Percentiles rank a stretch among this genome's conserved stretches.
phyloP scores from a whole-genome alignment of 371 early-diverging fungal genomes.

The Amoeboaphelidium protococcarum region DNA sequence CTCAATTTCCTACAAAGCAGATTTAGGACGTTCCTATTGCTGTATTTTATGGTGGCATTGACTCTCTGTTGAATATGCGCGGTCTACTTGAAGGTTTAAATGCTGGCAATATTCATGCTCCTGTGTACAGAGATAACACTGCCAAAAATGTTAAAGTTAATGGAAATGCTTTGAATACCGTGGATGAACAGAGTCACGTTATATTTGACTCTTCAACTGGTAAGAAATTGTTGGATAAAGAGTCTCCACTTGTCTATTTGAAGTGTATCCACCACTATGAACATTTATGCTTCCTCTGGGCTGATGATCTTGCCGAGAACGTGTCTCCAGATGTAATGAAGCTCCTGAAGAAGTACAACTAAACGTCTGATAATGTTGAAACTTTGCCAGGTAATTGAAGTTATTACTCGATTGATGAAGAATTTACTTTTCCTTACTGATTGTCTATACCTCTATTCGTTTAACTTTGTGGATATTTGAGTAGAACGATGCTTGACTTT shows the following conservation, averaged over 20 bases:
- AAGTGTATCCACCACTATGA: conserved; percentile 8
- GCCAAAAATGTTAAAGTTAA: neutral
- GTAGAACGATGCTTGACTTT: too few species aligned
- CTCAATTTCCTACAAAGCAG: conserved; percentile 42
- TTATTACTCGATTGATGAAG: too few species aligned
- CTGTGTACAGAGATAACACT: conserved; percentile 11
- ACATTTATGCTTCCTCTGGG: conserved; percentile 20
- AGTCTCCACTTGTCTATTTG: neutral
- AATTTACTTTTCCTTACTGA: too few species aligned
- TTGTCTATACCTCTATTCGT: too few species aligned
- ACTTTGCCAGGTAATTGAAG: too few species aligned
- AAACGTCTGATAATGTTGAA: too few species aligned
- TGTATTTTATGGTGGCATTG: conserved; percentile 65
- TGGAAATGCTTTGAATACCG: neutral
- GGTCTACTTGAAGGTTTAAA: conserved; percentile 8
- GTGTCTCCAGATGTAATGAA: conserved; percentile 16
- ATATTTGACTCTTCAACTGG: conserved; percentile 1
- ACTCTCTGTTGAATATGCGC: conserved; percentile 48
- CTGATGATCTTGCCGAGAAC: conserved; percentile 10
- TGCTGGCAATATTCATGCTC: conserved; percentile 10
- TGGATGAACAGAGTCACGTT: conserved; percentile 5
- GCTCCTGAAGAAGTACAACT: conserved; percentile 11
- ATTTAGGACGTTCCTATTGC: conserved; percentile 61
- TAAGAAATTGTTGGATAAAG: neutral
- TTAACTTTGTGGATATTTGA: too few species aligned